phyloP scores from a whole-genome alignment of 2,329 filamentous ascomycete species.

The Emmonsiellopsis sp. region DNA sequence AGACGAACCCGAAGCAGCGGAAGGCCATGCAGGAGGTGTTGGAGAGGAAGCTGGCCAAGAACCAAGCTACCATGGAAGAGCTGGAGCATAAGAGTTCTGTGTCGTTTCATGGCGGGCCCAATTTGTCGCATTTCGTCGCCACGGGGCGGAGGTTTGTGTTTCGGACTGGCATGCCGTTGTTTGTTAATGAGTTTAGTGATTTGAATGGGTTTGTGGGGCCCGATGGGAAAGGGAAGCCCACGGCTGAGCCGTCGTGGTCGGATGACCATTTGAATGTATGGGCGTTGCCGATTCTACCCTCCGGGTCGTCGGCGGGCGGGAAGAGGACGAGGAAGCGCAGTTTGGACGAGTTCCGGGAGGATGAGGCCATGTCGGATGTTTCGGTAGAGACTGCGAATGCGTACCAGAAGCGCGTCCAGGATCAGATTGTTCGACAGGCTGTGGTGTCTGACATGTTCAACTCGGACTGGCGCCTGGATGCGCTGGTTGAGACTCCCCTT shows the following conservation, averaged over 20 bases:
- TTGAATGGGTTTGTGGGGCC: conserved; percentile 14
- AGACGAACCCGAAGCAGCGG: conserved; percentile 27
- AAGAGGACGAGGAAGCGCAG: conserved; percentile 37
- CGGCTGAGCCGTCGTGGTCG: conserved; percentile 55
- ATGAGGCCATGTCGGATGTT: conserved; percentile 5
- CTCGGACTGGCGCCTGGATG: conserved; percentile 64
- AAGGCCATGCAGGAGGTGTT: conserved; percentile 16
- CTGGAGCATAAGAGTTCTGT: conserved; percentile 29
- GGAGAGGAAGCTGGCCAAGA: conserved; percentile 12
- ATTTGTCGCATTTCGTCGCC: conserved; percentile 67
- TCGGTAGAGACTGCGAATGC: neutral
- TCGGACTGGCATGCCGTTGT: conserved; percentile 68
- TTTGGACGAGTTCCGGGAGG: conserved; percentile 39
- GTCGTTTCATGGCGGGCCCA: conserved; percentile 69
- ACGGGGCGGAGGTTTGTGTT: conserved; percentile 79
- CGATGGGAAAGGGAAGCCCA: conserved; percentile 10
- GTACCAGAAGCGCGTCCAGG: conserved; percentile 19
- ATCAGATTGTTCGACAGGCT: conserved; percentile 46
- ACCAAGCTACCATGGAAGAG: conserved; percentile 3
- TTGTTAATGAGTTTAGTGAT: conserved; percentile 54
- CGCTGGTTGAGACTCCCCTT: conserved; percentile 56
- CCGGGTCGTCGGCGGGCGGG: conserved; percentile 15
- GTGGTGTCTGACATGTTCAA: conserved; percentile 72
- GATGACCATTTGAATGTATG: conserved; percentile 76
- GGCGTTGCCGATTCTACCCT: conserved; percentile 55